phyloP scores from a whole-genome alignment of 495 filamentous ascomycete species.

The Penicillium turbatum region DNA sequence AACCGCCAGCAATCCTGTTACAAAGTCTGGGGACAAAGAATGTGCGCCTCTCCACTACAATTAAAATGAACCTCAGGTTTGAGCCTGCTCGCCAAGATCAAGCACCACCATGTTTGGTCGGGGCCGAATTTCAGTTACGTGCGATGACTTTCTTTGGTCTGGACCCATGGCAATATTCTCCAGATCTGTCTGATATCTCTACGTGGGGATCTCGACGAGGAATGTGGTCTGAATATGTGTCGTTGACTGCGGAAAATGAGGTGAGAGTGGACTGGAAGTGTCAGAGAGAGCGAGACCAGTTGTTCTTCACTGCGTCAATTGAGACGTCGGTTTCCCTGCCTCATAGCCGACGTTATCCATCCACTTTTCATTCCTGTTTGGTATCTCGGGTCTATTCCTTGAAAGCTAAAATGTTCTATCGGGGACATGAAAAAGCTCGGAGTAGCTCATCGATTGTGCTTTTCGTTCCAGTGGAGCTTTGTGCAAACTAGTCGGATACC shows the following conservation, averaged over 20 bases:
- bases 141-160: constrained; percentile 11
- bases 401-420: neutral
- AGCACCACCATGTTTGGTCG: neutral
- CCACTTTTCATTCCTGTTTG: constrained; percentile 14
- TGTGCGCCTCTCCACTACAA: neutral
- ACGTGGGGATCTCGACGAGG: constrained; percentile 1
- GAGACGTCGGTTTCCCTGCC: neutral
- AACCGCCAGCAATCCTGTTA: constrained; percentile 2
- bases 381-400: constrained; percentile 7
- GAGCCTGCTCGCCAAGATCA: neutral
- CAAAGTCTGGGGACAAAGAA: neutral
- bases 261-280: neutral
- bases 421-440: neutral
- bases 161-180: constrained; percentile 5
- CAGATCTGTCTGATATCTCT: neutral
- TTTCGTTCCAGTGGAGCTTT: constrained; percentile 9
- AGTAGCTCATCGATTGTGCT: neutral
- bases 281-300: neutral
- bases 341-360: neutral
- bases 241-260: neutral
- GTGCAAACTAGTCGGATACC: too few relatives aligned
- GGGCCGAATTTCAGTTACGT: constrained; percentile 2
- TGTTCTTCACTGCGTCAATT: constrained; percentile 4
- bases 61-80: neutral
- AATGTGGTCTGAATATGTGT: constrained; percentile 5